These are phyloP conservation scores for Penicillium robsamsonii DNA, from an alignment of 495 filamentous ascomycete species.

Conservation along the genomic window DNA sequence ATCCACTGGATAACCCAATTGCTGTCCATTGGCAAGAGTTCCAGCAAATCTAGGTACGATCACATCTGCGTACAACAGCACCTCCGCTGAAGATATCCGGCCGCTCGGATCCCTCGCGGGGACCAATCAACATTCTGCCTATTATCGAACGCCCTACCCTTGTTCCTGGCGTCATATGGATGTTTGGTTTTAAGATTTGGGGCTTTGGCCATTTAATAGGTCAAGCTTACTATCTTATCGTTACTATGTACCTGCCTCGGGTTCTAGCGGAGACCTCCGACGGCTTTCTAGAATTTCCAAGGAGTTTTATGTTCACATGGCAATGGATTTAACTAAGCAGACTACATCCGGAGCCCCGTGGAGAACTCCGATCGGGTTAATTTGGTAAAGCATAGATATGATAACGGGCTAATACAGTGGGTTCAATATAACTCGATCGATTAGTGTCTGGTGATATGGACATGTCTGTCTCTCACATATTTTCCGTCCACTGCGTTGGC, in stretches of 20 bases:
- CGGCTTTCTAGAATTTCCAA: not conserved
- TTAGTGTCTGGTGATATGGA: not conserved
- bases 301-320: no score
- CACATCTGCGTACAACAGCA: not conserved
- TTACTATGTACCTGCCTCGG: not conserved
- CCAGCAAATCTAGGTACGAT: not conserved
- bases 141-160: not conserved
- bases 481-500: not conserved
- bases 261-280: constrained; percentile 5
- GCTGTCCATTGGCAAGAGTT: not conserved
- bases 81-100: not conserved
- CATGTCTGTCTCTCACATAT: not conserved
- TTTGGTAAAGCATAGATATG: not conserved
- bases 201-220: not conserved
- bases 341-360: not conserved
- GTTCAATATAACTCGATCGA: constrained; percentile 10
- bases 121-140: not conserved
- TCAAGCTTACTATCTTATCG: not conserved
- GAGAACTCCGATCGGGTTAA: constrained; percentile 17
- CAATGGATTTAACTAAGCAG: no score
- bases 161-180: not conserved
- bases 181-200: not conserved
- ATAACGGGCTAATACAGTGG: constrained; percentile 15
- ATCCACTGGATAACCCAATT: not conserved
- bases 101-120: not conserved